Base-by-base conservation (phyloP, 495 filamentous ascomycete genomes). In the Aspergillus egyptiacus region DNA sequence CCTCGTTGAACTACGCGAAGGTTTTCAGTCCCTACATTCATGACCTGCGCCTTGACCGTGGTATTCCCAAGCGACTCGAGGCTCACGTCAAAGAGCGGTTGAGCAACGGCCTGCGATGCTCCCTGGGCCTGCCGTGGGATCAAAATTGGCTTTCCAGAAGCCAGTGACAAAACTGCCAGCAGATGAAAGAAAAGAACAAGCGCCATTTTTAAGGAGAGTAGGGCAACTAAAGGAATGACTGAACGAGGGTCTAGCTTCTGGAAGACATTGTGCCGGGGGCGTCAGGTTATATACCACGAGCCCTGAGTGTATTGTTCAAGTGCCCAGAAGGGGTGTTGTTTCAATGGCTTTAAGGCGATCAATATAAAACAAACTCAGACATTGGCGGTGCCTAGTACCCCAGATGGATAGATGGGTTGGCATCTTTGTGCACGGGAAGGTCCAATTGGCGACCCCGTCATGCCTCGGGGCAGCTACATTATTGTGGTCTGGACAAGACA, bases 141-240 rank as follows among this genome's bases (percentile, higher is more conserved):
- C 15, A 46, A 44, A 48, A 58, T 54, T 7, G 55, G 55, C 51
- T 58, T 54, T 19, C 55, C 55, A 58, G 55, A 25, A 58, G 43
- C 55, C 55, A 58, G 22, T 14, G 51, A 48, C 22, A 58, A 47
- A 33, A 54, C 47, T 30, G 42, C 47, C 28, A 54, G 35, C 27
- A 51, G 43, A 2, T 54, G 48, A 43, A 51, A 43, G 27, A 51
- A 48, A 44, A 43, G 47, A 49, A 58, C 0, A 22, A 48, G 22
- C 37, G 48, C 49, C 48, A 58, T 58, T 9, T n/a, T 38, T 45
- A 41, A 57, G 45, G 36, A 46, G 28, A 31, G 48, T 30, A 11
- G 11, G 8, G 15, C 4, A 2, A 15, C 17, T 18, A 34, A 34
- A 34, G n/a, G 32, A 51, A 34, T 24, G 39, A 51, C 30, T 36